Evolutionary conservation across 345 rosid genomes (phyloP).

Genomic region (Turnera subulata): DNA sequence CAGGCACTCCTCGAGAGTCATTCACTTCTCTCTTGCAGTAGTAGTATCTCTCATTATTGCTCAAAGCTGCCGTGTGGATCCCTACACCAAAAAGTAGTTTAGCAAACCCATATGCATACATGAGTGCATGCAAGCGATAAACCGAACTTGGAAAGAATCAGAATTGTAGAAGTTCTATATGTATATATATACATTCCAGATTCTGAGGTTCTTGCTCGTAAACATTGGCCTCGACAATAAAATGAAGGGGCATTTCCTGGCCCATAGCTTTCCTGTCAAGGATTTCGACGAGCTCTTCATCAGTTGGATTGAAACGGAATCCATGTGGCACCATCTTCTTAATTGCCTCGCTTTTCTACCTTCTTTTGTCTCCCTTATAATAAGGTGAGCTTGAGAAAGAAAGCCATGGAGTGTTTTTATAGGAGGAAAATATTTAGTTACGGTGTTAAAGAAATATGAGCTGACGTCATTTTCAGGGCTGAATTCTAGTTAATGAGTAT

Average conservation of each 20-base stretch:
- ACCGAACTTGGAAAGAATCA: no score
- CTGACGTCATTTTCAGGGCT: no score
- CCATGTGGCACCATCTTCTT: conserved; percentile 21
- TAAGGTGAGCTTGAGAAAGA: not conserved
- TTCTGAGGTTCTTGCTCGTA: conserved; percentile 20
- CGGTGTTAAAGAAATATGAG: no score
- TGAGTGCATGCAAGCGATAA: no score
- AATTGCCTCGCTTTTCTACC: not conserved
- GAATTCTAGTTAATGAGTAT: no score
- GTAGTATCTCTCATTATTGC: conserved; percentile 18
- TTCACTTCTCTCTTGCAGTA: conserved; percentile 17
- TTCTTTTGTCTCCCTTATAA: not conserved
- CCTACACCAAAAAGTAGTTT: not conserved
- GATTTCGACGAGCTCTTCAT: conserved; percentile 22
- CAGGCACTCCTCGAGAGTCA: conserved; percentile 34
- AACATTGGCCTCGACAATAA: conserved; percentile 11
- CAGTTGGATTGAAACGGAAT: conserved; percentile 29
- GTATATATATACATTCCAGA: conserved; percentile 9
- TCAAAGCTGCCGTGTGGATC: not conserved
- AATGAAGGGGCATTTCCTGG: conserved; percentile 15
- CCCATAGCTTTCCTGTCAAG: conserved; percentile 14
- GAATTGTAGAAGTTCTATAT: not conserved
- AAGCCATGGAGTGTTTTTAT: not conserved
- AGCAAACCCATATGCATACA: not conserved
- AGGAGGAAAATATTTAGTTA: no score